A percentile compares a stretch with the other conserved stretches of the same genome.
Conservation (phyloP, 2,329 filamentous ascomycete genomes). For the Botrytis hyacinthi region DNA sequence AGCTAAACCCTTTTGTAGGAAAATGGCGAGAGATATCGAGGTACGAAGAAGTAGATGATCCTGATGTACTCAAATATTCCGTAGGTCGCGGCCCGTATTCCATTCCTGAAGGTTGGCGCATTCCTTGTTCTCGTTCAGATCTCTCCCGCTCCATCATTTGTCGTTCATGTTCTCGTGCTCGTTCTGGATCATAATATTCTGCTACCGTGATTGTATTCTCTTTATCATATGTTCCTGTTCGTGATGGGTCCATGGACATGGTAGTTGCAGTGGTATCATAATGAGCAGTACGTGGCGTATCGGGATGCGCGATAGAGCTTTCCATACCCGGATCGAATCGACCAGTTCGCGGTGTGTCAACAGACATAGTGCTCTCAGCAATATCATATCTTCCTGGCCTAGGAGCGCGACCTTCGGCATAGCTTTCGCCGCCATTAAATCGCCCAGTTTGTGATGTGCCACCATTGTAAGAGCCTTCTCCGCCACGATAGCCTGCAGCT, state of each 20-base stretch:
- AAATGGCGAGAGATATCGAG: slow-evolving; percentile 65
- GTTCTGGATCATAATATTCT: slow-evolving; percentile 28
- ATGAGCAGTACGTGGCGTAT: slow-evolving; percentile 26
- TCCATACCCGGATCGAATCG: slow-evolving; percentile 18
- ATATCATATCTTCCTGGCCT: slow-evolving; percentile 8
- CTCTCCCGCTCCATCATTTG: slow-evolving; percentile 18
- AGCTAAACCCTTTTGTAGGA: slow-evolving; percentile 48
- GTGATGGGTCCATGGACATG: slow-evolving; percentile 11
- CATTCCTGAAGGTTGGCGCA: slow-evolving; percentile 14
- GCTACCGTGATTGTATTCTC: slow-evolving; percentile 14
- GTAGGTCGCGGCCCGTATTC: slow-evolving; percentile 27
- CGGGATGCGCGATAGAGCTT: slow-evolving; percentile 15
- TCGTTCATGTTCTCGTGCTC: slow-evolving; percentile 20
- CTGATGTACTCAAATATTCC: slow-evolving; percentile 25
- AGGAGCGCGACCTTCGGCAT: slow-evolving; percentile 10
- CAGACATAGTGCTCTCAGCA: slow-evolving; percentile 14
- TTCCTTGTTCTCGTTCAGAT: slow-evolving; percentile 14
- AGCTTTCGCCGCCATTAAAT: slow-evolving; percentile 10
- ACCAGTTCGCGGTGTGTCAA: slow-evolving; percentile 13
- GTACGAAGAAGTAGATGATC: slow-evolving; percentile 33
- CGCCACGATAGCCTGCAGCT: slow-evolving; percentile 9
- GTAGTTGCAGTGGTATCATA: slow-evolving; percentile 34
- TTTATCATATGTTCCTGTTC: slow-evolving; percentile 26
- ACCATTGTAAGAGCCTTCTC: slow-evolving; percentile 7
- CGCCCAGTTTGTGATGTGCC: not conserved